Evolutionary conservation across 108 stramenopile genomes (phyloP).

Genomic region (Skeletonema costatum): DNA sequence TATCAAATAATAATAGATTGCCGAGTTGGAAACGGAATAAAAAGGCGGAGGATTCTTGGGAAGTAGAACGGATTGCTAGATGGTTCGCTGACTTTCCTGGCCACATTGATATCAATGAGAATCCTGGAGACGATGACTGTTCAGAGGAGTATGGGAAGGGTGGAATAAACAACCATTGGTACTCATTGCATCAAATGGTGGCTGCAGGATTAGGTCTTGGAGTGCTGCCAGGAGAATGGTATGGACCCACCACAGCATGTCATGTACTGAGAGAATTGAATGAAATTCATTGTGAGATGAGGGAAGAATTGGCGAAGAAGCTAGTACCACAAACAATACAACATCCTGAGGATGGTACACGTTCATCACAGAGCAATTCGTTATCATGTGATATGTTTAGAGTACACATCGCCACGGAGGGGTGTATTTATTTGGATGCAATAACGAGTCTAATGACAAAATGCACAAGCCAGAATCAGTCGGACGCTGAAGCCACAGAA

Average conservation of each 20-base stretch:
- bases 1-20: neutral
- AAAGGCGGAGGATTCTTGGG: conserved; percentile 12
- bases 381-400: conserved; percentile 44
- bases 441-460: conserved; percentile 72
- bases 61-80: conserved; percentile 43
- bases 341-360: neutral
- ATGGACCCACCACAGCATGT: conserved; percentile 85
- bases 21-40: neutral
- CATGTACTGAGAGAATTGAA: conserved; percentile 81
- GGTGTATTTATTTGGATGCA: conserved; percentile 80
- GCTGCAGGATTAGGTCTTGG: conserved; percentile 77
- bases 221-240: conserved; percentile 90
- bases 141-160: conserved; percentile 2
- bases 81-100: conserved; percentile 89
- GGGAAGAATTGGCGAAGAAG: conserved; percentile 7
- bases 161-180: conserved; percentile 42
- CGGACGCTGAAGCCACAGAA: neutral
- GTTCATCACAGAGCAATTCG: neutral
- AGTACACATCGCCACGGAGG: conserved; percentile 80
- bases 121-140: neutral
- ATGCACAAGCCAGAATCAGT: conserved; percentile 26
- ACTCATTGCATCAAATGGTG: conserved; percentile 87
- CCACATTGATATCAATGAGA: neutral
- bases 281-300: conserved; percentile 47
- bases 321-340: neutral